A percentile compares a stretch with the other conserved stretches of the same genome.
Conservation (phyloP, 2,329 filamentous ascomycete species). For the Diplodia corticola region DNA sequence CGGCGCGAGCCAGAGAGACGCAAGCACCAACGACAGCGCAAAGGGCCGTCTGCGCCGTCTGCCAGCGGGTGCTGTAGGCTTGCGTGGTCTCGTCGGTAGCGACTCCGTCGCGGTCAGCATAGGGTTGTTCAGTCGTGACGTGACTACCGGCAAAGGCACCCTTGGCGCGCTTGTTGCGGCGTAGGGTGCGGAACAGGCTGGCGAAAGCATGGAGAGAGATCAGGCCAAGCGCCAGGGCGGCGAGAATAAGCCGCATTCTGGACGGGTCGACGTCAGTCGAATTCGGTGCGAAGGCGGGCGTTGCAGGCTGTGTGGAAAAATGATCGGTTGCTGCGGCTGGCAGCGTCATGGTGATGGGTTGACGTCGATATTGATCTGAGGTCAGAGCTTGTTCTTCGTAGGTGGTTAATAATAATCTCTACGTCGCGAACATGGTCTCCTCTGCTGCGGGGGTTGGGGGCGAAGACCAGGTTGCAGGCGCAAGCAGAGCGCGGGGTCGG, state of each 20-base stretch:
- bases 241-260: neutral
- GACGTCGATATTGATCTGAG: neutral
- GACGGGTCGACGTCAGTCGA: neutral
- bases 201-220: conserved; percentile 4
- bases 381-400: neutral
- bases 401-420: neutral
- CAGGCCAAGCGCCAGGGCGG: neutral
- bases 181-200: conserved; percentile 15
- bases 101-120: conserved; percentile 15
- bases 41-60: neutral
- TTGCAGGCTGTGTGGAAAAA: neutral
- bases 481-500: neutral
- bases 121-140: neutral
- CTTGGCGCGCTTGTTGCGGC: conserved; percentile 6
- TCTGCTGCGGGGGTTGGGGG: neutral
- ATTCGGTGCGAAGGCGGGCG: neutral
- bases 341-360: neutral
- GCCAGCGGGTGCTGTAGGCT: conserved; percentile 13
- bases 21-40: neutral
- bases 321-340: neutral
- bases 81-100: conserved; percentile 5
- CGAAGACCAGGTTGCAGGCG: neutral
- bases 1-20: neutral
- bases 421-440: neutral
- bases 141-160: neutral